These are phyloP conservation scores for Ophiostoma fasciatum DNA, from an alignment of 2,329 filamentous ascomycete genomes.

Conservation along the genomic window DNA sequence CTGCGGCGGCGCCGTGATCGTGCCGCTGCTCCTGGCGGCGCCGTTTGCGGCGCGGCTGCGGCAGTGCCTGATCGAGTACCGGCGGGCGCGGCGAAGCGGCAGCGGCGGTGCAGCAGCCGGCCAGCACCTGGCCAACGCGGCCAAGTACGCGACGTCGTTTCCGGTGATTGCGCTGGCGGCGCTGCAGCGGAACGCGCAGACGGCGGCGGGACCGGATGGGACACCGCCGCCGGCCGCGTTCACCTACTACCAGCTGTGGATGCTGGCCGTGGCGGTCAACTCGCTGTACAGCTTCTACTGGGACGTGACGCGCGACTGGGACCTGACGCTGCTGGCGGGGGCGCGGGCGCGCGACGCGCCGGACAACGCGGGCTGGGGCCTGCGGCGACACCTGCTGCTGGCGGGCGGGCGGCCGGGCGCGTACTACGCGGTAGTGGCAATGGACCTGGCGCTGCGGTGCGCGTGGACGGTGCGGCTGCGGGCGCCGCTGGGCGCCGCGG, in stretches of 20 bases:
- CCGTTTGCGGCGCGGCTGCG: slow-evolving; percentile 77
- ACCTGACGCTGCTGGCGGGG: slow-evolving; percentile 62
- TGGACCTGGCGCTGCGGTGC: slow-evolving; percentile 72
- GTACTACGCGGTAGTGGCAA: slow-evolving; percentile 67
- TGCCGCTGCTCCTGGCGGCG: slow-evolving; percentile 70
- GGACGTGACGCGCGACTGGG: slow-evolving; percentile 96
- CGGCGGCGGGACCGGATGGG: slow-evolving; percentile 17
- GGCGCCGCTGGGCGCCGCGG: slow-evolving; percentile 66
- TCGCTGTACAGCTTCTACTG: slow-evolving; percentile 96
- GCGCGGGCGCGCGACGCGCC: slow-evolving; percentile 40
- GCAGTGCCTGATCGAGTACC: slow-evolving; percentile 83
- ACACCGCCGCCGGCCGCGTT: slow-evolving; percentile 13
- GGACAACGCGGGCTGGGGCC: slow-evolving; percentile 62
- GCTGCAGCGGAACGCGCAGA: slow-evolving; percentile 47
- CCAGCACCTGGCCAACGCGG: slow-evolving; percentile 81
- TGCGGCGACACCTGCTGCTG: slow-evolving; percentile 62
- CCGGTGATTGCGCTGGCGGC: slow-evolving; percentile 76
- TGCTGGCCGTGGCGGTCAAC: slow-evolving; percentile 63
- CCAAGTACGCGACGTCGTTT: slow-evolving; percentile 90
- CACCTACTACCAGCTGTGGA: slow-evolving; percentile 42
- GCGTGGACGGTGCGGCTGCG: slow-evolving; percentile 86
- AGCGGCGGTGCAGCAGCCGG: slow-evolving; percentile 51
- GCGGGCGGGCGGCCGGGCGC: slow-evolving; percentile 42
- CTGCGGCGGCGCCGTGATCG: slow-evolving; percentile 64
- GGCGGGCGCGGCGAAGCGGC: slow-evolving; percentile 44